These are phyloP conservation scores for Diddensiella caesifluorescens DNA, from an alignment of 805 yeast genomes.

Conservation along the genomic window DNA sequence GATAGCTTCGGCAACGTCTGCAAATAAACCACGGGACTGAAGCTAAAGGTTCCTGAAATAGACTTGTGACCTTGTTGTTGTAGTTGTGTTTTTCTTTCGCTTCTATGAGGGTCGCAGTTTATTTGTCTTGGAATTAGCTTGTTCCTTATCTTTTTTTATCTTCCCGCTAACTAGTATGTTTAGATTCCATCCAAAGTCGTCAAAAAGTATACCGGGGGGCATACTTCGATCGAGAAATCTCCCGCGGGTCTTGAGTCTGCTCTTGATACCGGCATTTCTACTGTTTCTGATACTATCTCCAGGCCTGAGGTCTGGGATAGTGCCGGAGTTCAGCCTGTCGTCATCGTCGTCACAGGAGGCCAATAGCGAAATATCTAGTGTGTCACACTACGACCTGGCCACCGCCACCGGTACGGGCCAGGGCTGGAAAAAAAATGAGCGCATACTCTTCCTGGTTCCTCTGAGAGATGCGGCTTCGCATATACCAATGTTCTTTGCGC, in stretches of 20 bases:
- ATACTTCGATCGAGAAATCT: slow-evolving; percentile 3
- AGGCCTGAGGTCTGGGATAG: slow-evolving; percentile 5
- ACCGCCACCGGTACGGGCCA: slow-evolving; percentile 58
- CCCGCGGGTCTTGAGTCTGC: not conserved
- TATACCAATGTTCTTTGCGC: slow-evolving; percentile 82
- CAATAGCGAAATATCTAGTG: slow-evolving; percentile 30
- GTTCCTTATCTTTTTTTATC: too few species aligned
- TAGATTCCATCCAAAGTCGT: slow-evolving; percentile 10
- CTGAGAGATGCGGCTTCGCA: slow-evolving; percentile 88
- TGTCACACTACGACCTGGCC: slow-evolving; percentile 67
- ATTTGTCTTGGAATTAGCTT: too few species aligned
- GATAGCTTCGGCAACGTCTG: too few species aligned
- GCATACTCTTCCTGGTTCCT: slow-evolving; percentile 83
- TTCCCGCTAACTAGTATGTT: not conserved
- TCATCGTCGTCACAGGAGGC: not conserved
- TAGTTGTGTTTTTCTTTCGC: too few species aligned
- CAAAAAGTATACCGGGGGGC: slow-evolving; percentile 8
- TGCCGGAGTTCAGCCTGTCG: slow-evolving; percentile 8
- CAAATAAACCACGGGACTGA: too few species aligned
- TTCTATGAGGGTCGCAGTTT: too few species aligned
- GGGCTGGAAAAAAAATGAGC: slow-evolving; percentile 77
- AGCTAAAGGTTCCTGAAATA: too few species aligned
- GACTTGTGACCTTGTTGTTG: too few species aligned
- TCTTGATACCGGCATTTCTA: slow-evolving; percentile 12
- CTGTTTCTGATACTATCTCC: slow-evolving; percentile 11